These are phyloP conservation scores for Colletotrichum tabaci DNA, from an alignment of 2,329 filamentous ascomycete genomes.

Conservation along the genomic window DNA sequence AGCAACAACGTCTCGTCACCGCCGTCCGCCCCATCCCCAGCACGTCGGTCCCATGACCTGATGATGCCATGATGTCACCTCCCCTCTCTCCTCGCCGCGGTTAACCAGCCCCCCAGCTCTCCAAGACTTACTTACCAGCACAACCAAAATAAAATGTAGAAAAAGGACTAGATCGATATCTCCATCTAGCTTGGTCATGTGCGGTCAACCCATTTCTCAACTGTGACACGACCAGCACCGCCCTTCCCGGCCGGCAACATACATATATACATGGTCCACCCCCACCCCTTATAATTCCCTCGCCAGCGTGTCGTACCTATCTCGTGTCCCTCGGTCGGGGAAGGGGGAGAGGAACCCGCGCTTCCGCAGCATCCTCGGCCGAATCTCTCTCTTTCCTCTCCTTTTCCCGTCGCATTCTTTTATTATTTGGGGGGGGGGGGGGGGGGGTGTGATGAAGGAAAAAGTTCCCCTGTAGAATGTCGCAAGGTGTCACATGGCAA, in stretches of 20 bases:
- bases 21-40: background rate
- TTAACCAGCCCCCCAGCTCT: background rate
- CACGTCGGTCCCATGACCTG: background rate
- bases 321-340: background rate
- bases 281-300: background rate
- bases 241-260: slow-evolving; percentile 9
- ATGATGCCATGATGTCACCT: background rate
- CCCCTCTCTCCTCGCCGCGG: background rate
- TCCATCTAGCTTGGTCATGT: too few relatives aligned
- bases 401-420: background rate
- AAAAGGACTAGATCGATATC: too few relatives aligned
- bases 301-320: background rate
- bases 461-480: background rate
- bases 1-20: background rate
- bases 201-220: background rate
- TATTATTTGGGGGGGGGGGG: too few relatives aligned
- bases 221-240: background rate
- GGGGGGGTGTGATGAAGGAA: background rate
- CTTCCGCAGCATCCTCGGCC: slow-evolving; percentile 8
- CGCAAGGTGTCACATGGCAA: background rate
- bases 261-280: background rate
- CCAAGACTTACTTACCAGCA: background rate
- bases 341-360: background rate
- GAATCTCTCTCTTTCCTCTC: background rate
- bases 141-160: too few relatives aligned